These are phyloP conservation scores for Ustilaginoidea virens DNA, from an alignment of 2,329 filamentous ascomycete species.

Conservation along the genomic window DNA sequence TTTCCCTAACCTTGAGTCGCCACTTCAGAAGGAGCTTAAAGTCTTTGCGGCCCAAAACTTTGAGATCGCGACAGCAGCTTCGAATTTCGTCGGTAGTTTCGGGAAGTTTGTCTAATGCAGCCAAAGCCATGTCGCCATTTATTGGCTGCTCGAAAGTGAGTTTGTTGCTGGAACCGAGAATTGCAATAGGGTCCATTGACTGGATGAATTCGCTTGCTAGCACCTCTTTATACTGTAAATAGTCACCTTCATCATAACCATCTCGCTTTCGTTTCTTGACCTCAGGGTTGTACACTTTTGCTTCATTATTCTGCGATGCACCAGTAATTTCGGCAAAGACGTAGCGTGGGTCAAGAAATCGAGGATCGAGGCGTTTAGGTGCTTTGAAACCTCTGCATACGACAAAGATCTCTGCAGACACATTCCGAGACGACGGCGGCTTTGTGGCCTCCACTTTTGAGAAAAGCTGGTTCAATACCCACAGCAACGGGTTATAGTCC, in stretches of 20 bases:
- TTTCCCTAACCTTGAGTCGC: constrained; percentile 77
- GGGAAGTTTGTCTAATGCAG: constrained; percentile 70
- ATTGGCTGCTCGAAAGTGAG: constrained; percentile 67
- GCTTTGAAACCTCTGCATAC: constrained; percentile 93
- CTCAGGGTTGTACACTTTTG: constrained; percentile 95
- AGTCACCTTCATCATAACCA: constrained; percentile 94
- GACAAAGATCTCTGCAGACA: constrained; percentile 97
- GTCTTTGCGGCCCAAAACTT: constrained; percentile 83
- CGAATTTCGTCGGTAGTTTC: constrained; percentile 77
- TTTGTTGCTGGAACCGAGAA: constrained; percentile 74
- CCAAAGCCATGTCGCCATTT: constrained; percentile 73
- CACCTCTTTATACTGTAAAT: constrained; percentile 79
- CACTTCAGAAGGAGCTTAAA: constrained; percentile 83
- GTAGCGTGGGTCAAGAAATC: constrained; percentile 74
- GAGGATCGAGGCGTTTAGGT: constrained; percentile 82
- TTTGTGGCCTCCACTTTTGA: constrained; percentile 93
- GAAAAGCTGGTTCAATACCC: constrained; percentile 97
- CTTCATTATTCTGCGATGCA: constrained; percentile 83
- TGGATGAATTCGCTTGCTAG: constrained; percentile 88
- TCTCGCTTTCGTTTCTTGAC: constrained; percentile 95
- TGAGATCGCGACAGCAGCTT: constrained; percentile 65
- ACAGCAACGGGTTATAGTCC: constrained; percentile 88
- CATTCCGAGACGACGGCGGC: constrained; percentile 86
- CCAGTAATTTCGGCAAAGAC: constrained; percentile 89
- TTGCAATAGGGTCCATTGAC: constrained; percentile 80